A percentile compares a stretch with the other conserved stretches of the same genome.
phyloP scores from a whole-genome alignment of 2,329 filamentous ascomycete genomes.

The Paracoccidioides brasiliensis region DNA sequence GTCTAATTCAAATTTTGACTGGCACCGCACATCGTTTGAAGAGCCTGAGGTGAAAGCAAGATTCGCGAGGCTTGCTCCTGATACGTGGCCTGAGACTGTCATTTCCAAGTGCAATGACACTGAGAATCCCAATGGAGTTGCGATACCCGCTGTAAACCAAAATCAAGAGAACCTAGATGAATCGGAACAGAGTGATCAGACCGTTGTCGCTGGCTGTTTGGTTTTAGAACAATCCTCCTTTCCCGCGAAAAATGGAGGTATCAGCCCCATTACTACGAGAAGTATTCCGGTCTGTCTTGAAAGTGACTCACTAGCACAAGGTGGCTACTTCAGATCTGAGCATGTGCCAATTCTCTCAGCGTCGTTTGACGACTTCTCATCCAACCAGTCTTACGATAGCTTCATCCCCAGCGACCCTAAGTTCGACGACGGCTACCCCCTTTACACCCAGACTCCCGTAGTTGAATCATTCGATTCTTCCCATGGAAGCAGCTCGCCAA shows the following conservation, averaged over 20 bases:
- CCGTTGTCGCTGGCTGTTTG: not conserved
- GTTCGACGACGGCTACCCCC: slow-evolving; percentile 36
- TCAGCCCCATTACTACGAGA: not conserved
- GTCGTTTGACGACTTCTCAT: slow-evolving; percentile 20
- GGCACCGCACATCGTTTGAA: slow-evolving; percentile 32
- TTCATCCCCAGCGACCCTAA: slow-evolving; percentile 33
- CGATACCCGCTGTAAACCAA: not conserved
- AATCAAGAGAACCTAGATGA: not conserved
- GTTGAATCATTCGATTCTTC: slow-evolving; percentile 27
- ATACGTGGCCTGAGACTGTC: slow-evolving; percentile 8
- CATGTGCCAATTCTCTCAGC: slow-evolving; percentile 20
- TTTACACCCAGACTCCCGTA: slow-evolving; percentile 32
- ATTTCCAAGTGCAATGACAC: slow-evolving; percentile 2
- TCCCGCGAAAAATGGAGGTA: not conserved
- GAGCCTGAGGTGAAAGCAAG: slow-evolving; percentile 14
- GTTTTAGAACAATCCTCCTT: not conserved
- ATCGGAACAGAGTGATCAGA: not conserved
- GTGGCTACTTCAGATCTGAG: slow-evolving; percentile 23
- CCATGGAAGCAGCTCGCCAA: slow-evolving; percentile 38
- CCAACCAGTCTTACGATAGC: slow-evolving; percentile 27
- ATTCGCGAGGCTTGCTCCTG: slow-evolving; percentile 9
- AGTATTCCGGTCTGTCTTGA: not conserved
- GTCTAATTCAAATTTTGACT: slow-evolving; percentile 48
- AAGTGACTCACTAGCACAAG: not conserved
- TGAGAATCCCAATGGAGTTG: not conserved